Percentiles rank a stretch among this genome's conserved stretches.
Evolutionary conservation across 169 alveolate genomes (phyloP).

Genomic region (Cryptosporidium baileyi): DNA sequence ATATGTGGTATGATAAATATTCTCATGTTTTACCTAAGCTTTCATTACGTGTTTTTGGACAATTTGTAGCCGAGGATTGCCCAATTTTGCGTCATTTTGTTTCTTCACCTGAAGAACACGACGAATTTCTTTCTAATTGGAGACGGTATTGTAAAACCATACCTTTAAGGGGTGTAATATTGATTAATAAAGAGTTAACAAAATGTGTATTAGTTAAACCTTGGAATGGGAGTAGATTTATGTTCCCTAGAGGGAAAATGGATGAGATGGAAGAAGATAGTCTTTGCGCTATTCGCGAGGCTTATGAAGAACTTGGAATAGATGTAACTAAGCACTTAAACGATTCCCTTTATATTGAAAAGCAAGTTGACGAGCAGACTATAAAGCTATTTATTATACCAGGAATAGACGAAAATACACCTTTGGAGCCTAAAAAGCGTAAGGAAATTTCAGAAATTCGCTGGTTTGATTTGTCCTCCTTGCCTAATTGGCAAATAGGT

Average conservation of each 20-base stretch:
- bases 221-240: constrained; percentile 85
- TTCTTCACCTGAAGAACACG: constrained; percentile 79
- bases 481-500: constrained; percentile 61
- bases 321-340: constrained; percentile 81
- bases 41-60: constrained; percentile 80
- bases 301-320: constrained; percentile 91
- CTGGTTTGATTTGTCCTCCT: constrained; percentile 80
- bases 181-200: constrained; percentile 80
- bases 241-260: constrained; percentile 93
- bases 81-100: constrained; percentile 74
- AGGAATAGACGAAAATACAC: constrained; percentile 81
- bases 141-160: constrained; percentile 80
- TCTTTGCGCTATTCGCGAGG: constrained; percentile 93
- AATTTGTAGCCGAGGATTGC: constrained; percentile 84
- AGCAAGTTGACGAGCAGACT: constrained; percentile 79
- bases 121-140: constrained; percentile 79
- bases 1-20: constrained; percentile 86
- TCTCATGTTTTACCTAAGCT: constrained; percentile 79
- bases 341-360: constrained; percentile 80
- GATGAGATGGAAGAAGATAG: constrained; percentile 91
- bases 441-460: constrained; percentile 84
- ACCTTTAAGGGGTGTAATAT: constrained; percentile 89
- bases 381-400: constrained; percentile 85
- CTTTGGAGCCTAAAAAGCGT: constrained; percentile 80
- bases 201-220: constrained; percentile 84